Base-by-base conservation (phyloP, 495 filamentous ascomycete genomes). In the Glarea lozoyensis region DNA sequence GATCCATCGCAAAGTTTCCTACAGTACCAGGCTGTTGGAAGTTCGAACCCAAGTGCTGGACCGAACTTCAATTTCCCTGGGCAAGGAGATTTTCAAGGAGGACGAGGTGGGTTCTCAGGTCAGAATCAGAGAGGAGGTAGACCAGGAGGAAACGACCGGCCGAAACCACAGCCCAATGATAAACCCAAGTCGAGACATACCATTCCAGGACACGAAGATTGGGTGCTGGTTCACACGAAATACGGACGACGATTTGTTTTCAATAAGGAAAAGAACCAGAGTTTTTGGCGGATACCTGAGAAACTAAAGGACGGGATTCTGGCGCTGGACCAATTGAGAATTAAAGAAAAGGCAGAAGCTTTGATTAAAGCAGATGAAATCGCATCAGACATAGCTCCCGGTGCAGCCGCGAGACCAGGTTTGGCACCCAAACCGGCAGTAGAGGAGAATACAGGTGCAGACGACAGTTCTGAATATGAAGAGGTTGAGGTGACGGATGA, bases 171-270 rank as follows among this genome's bases (percentile, higher is more conserved):
- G 37, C 81, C 80, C 5, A 63, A 66, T 42, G 92, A 98, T 62
- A 74, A 85, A 45, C 90, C 92, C 13, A 88, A 81, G 61, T 79
- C 77, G 19, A 90, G 85, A 59, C 71, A 84, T 47, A 48, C 68
- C 16, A 88, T 98, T 40, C 86, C 86, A 2, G 81, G 81, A 20
- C 85, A 79, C 57, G 78, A 79, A 35, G 86, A 88, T n/a, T 98
- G 92, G 92, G 60, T 94, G 6, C 68, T 98, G 2, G 88, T 98
- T 20, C 85, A 84, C 54, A 98, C 92, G 4, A 95, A 86, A 53
- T 70, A 86, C 50, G 84, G 85, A 15, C 73, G 93, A 39, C 70
- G 87, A 38, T 98, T 98, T 59, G 88, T 87, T 2, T 81, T 93
- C 62, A 95, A 97, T 52, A 65, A 74, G 0, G 72, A 76, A 36